A percentile compares a stretch with the other conserved stretches of the same genome.
These are phyloP conservation scores for Picea abies DNA, from an alignment of 83 land plant genomes.

Conservation along the genomic window DNA sequence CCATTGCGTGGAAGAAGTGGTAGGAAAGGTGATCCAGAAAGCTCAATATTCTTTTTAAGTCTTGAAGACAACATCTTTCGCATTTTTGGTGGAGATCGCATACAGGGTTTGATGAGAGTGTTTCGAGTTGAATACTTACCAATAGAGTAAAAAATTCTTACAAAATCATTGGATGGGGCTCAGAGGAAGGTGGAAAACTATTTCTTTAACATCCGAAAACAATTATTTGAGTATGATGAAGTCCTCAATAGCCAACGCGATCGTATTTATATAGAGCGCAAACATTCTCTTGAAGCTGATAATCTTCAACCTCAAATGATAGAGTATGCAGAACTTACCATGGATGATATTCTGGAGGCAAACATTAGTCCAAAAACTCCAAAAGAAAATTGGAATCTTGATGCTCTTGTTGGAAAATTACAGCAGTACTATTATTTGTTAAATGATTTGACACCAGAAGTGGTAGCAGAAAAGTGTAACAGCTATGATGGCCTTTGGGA, in stretches of 20 bases:
- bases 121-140: constrained; percentile 96
- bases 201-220: constrained; percentile 92
- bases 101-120: constrained; percentile 98
- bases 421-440: too few species aligned
- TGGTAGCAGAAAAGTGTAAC: too few species aligned
- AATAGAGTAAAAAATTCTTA: constrained; percentile 91
- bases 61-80: constrained; percentile 98
- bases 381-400: too few species aligned
- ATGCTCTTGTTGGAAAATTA: too few species aligned
- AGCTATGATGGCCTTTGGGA: too few species aligned
- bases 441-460: too few species aligned
- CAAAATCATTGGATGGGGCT: constrained; percentile 95
- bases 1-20: too few species aligned
- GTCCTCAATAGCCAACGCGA: constrained; percentile 98
- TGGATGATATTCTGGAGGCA: too few species aligned
- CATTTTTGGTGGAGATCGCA: constrained; percentile 97
- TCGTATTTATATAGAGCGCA: constrained; percentile 90
- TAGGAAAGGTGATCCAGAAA: too few species aligned
- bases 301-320: constrained; percentile 24
- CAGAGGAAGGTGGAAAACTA: constrained; percentile 97
- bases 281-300: constrained; percentile 83
- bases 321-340: too few species aligned
- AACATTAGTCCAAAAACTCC: too few species aligned
- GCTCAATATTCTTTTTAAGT: too few species aligned
- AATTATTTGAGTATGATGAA: constrained; percentile 93